A percentile compares a stretch with the other conserved stretches of the same genome.
Conservation (phyloP, 2,329 filamentous ascomycete species). For the Phaeosphaeriaceae sp. region DNA sequence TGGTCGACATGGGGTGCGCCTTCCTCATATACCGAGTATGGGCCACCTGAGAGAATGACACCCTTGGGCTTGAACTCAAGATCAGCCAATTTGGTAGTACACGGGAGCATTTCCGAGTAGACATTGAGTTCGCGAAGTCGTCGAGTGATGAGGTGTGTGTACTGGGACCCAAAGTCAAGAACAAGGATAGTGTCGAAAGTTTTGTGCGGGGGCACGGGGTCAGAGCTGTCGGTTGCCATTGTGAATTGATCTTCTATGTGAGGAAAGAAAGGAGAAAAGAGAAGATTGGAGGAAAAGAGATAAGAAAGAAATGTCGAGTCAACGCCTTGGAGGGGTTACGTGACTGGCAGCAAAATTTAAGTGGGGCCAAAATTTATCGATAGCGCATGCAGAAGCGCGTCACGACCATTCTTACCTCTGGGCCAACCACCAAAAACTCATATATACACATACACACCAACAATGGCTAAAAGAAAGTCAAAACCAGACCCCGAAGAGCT, state of each 20-base stretch:
- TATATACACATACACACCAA: constrained; percentile 10
- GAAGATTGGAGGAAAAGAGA: constrained; percentile 7
- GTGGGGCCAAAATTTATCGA: constrained; percentile 13
- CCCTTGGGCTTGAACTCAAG: constrained; percentile 82
- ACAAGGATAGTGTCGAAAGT: constrained; percentile 72
- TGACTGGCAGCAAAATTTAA: constrained; percentile 15
- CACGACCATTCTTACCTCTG: constrained; percentile 3
- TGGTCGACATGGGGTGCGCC: constrained; percentile 82
- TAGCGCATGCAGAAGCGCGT: constrained; percentile 4
- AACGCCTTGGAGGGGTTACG: constrained; percentile 15
- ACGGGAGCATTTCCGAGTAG: constrained; percentile 87
- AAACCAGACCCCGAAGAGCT: constrained; percentile 43
- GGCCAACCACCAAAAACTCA: no score
- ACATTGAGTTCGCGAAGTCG: constrained; percentile 79
- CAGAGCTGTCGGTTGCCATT: constrained; percentile 49
- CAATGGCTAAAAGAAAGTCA: constrained; percentile 48
- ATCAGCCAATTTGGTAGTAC: constrained; percentile 80
- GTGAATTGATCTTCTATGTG: constrained; percentile 17
- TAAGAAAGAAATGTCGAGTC: constrained; percentile 8
- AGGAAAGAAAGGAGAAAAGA: constrained; percentile 19
- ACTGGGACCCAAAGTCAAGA: constrained; percentile 75
- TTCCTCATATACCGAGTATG: constrained; percentile 80
- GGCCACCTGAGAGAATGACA: constrained; percentile 77
- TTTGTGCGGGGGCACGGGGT: constrained; percentile 56
- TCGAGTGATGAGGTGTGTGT: constrained; percentile 75